Evolutionary conservation across 345 rosid species (phyloP).

Genomic region (Aquilaria yunnanensis): DNA sequence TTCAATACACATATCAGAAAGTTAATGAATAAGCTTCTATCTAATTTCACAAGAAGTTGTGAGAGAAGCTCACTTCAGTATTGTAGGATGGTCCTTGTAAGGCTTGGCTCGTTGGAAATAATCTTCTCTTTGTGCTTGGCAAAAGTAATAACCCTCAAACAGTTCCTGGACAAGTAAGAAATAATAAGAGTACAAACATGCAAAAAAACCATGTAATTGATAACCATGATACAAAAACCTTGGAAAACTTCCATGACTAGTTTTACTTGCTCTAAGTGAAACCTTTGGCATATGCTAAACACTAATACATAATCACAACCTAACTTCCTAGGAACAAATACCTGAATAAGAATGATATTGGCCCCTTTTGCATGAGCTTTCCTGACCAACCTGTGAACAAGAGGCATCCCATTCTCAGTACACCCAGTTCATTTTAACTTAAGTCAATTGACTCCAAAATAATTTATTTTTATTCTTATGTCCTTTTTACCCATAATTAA

Average conservation of each 20-base stretch:
- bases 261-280: neutral
- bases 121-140: constrained; percentile 96
- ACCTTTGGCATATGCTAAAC: neutral
- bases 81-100: constrained; percentile 73
- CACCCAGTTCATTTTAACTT: no score
- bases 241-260: no score
- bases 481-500: no score
- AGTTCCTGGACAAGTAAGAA: constrained; percentile 50
- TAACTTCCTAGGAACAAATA: constrained; percentile 9
- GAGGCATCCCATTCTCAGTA: neutral
- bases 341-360: constrained; percentile 91
- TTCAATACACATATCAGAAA: no score
- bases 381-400: constrained; percentile 54
- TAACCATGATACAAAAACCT: no score
- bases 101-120: constrained; percentile 76
- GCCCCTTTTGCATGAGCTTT: constrained; percentile 71
- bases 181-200: constrained; percentile 4
- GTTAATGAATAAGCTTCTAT: no score
- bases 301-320: neutral
- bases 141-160: constrained; percentile 94
- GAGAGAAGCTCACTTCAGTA: constrained; percentile 41
- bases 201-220: neutral
- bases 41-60: neutral
- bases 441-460: no score
- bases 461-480: no score